A percentile compares a stretch with the other conserved stretches of the same genome.
Conservation (phyloP, 2,329 filamentous ascomycete species). For the Pestalotiopsis sp. region DNA sequence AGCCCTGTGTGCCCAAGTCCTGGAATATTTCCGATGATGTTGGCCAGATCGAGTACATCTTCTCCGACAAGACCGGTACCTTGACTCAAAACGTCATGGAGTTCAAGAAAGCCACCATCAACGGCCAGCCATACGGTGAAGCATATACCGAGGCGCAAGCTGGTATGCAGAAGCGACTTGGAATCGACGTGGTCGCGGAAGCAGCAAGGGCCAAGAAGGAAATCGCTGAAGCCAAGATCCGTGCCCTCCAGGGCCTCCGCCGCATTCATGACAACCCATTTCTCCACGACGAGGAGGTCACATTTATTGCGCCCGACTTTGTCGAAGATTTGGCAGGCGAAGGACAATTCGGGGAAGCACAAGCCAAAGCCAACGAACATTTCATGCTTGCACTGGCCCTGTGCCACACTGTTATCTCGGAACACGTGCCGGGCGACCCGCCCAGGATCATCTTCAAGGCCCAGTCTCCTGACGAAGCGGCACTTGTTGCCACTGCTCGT, state of each 20-base stretch:
- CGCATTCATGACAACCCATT: conserved; percentile 87
- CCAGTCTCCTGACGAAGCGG: conserved; percentile 95
- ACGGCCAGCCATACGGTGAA: conserved; percentile 94
- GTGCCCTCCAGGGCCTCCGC: conserved; percentile 74
- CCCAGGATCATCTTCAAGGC: conserved; percentile 95
- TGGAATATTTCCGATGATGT: conserved; percentile 99
- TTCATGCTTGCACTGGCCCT: conserved; percentile 95
- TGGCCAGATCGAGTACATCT: conserved; percentile 98
- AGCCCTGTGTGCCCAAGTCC: conserved; percentile 93
- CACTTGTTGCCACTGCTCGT: conserved; percentile 88
- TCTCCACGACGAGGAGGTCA: conserved; percentile 84
- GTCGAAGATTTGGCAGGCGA: conserved; percentile 70
- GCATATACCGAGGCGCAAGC: conserved; percentile 97
- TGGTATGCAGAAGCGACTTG: conserved; percentile 91
- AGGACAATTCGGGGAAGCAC: conserved; percentile 75
- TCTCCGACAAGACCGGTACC: conserved; percentile 92
- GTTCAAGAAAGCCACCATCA: conserved; percentile 97
- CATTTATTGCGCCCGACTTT: conserved; percentile 90
- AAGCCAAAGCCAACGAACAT: conserved; percentile 76
- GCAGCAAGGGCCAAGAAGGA: conserved; percentile 71
- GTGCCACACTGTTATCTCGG: conserved; percentile 96
- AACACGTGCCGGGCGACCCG: conserved; percentile 84
- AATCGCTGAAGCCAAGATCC: conserved; percentile 76
- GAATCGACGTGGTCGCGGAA: conserved; percentile 84
- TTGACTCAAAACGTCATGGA: conserved; percentile 96